Base-by-base conservation (phyloP, 2,329 filamentous ascomycete genomes). In the Orbilia javanica region DNA sequence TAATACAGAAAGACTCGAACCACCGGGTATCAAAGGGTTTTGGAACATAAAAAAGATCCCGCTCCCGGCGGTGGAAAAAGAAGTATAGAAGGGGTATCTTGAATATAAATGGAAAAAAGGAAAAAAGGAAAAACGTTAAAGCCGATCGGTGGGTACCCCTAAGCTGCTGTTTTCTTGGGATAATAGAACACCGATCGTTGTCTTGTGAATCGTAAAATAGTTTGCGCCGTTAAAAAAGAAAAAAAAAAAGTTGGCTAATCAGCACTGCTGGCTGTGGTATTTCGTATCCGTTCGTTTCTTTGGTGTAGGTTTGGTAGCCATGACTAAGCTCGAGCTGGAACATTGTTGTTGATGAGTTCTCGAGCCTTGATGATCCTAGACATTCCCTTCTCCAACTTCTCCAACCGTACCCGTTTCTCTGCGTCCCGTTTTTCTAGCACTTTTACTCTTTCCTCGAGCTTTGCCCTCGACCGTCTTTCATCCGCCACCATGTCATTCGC, bases 401-500 rank as follows among this genome's bases (percentile, higher is more conserved):
- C 92, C 79, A 96, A 82, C 63, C 93, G 85, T 72, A 86, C 87
- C 81, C 87, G 86, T 86, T 93, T 93, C 80, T 94, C 92, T 57
- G 83, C 84, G 75, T 95, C 93, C 77, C 92, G 86, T 81, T 87
- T 85, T 85, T 94, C 92, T 22, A 96, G 84, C 81, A 90, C 86
- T 74, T 86, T 88, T 6, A 96, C 88, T 44, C 91, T 86, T 83
- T 91, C 89, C 84, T 94, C 91, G 25, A 96, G 86, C 82, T 87
- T 88, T 4, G 91, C 91, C 74, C 92, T 86, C 36, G 91, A 91
- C 71, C 89, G 88, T 50, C 93, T 86, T 86, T 96, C 93, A 18
- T 88, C 86, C 1, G 93, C 92, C 20, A 96, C 93, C 93, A 96
- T 96, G 84, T 94, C 90, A 83, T 96, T 96, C 64, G 93, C 93